These are phyloP conservation scores for Euphorbia lathyris DNA, from an alignment of 345 rosid genomes.

Conservation along the genomic window DNA sequence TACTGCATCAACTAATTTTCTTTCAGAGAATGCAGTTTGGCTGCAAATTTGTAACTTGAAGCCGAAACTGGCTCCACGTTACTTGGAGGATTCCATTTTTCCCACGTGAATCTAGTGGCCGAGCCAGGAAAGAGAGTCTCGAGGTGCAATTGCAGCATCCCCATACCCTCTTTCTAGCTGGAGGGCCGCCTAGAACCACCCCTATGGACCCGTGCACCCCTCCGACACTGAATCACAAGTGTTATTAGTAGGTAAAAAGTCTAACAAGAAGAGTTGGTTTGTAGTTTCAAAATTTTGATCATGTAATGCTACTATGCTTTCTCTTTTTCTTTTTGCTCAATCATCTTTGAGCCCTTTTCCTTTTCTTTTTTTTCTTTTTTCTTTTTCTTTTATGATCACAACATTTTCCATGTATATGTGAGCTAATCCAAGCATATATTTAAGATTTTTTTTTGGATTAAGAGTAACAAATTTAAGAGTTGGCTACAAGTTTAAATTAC, in stretches of 20 bases:
- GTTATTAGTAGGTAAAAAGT: background rate
- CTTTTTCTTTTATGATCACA: background rate
- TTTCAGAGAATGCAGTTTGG: background rate
- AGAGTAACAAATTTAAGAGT: too few species aligned
- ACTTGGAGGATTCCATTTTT: background rate
- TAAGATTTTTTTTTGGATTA: slow-evolving; percentile 11
- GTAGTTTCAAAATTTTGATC: background rate
- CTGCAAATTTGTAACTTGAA: background rate
- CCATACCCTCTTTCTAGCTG: too few species aligned
- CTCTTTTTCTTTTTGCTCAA: background rate
- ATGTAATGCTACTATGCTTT: background rate
- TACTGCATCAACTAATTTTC: slow-evolving; percentile 29
- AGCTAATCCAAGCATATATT: slow-evolving; percentile 15
- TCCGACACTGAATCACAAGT: too few species aligned
- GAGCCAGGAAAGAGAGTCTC: too few species aligned
- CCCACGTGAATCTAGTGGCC: background rate
- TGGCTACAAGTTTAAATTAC: too few species aligned
- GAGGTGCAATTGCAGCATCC: too few species aligned
- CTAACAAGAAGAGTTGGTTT: slow-evolving; percentile 1
- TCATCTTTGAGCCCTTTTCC: background rate
- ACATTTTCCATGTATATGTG: slow-evolving; percentile 21
- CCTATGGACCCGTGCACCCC: too few species aligned
- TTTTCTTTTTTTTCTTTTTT: too few species aligned
- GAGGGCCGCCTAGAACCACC: too few species aligned
- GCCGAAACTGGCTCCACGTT: background rate